Evolutionary conservation across 2,329 filamentous ascomycete genomes (phyloP).

Genomic region (Gnomoniopsis sp.): DNA sequence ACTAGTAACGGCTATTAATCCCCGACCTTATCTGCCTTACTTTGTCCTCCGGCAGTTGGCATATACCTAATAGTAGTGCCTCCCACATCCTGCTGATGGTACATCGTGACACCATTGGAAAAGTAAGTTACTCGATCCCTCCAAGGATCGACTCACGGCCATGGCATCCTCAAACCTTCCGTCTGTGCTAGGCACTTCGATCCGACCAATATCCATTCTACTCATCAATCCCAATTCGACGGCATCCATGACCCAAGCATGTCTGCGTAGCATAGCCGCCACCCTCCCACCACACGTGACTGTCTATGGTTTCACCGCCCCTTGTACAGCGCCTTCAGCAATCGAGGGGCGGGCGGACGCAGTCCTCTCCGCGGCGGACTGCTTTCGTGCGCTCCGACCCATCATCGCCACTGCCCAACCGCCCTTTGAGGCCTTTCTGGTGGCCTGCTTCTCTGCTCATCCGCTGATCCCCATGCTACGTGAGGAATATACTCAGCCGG

Average conservation of each 20-base stretch:
- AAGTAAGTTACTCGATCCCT: neutral
- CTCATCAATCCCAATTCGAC: slow-evolving; percentile 64
- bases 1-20: no score
- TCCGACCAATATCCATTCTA: slow-evolving; percentile 38
- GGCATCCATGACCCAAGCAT: slow-evolving; percentile 52
- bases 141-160: neutral
- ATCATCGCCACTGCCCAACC: slow-evolving; percentile 26
- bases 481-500: slow-evolving; percentile 41
- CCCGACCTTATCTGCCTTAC: neutral
- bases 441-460: slow-evolving; percentile 47
- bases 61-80: neutral
- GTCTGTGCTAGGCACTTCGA: slow-evolving; percentile 10
- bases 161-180: neutral
- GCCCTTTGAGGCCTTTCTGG: slow-evolving; percentile 43
- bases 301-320: slow-evolving; percentile 48
- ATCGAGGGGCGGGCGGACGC: slow-evolving; percentile 49
- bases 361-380: slow-evolving; percentile 45
- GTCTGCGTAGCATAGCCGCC: slow-evolving; percentile 37
- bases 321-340: slow-evolving; percentile 44
- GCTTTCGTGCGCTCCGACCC: slow-evolving; percentile 41
- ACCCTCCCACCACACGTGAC: slow-evolving; percentile 44
- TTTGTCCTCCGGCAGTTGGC: neutral
- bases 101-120: neutral
- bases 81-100: neutral
- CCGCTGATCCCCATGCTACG: slow-evolving; percentile 42